Conservation (phyloP, 2,329 filamentous ascomycete genomes). For the Thermochaetoides dissita region DNA sequence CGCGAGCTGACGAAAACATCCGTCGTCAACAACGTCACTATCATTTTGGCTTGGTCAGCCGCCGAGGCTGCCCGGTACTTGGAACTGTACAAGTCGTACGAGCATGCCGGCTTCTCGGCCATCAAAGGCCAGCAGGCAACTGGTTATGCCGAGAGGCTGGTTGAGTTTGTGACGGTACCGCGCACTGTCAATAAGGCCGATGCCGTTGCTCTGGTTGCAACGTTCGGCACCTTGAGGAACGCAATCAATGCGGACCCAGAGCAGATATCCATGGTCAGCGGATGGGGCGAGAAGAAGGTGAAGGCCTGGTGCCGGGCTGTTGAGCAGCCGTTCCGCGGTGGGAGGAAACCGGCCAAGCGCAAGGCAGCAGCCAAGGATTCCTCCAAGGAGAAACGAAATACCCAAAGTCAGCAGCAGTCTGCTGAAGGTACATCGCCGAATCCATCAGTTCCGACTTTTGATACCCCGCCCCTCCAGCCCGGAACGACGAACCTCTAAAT, state of each 20-base stretch:
- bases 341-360: conserved; percentile 35
- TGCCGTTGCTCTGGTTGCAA: conserved; percentile 75
- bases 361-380: no score
- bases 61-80: conserved; percentile 88
- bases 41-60: conserved; percentile 88
- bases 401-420: no score
- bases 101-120: conserved; percentile 64
- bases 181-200: conserved; percentile 89
- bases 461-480: conserved; percentile 8
- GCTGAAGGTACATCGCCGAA: conserved; percentile 14
- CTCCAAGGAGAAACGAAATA: no score
- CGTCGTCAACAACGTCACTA: conserved; percentile 79
- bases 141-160: conserved; percentile 71
- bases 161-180: conserved; percentile 86
- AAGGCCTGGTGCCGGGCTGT: conserved; percentile 71
- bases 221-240: conserved; percentile 77
- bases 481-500: conserved; percentile 31
- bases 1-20: conserved; percentile 88
- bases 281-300: conserved; percentile 94
- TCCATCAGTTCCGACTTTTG: conserved; percentile 7
- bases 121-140: conserved; percentile 78
- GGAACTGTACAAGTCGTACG: conserved; percentile 88
- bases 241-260: conserved; percentile 81
- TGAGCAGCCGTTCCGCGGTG: conserved; percentile 69
- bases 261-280: conserved; percentile 68